phyloP scores from a whole-genome alignment of 2,329 filamentous ascomycete genomes.

The Arthrobotrys entomopaga region DNA sequence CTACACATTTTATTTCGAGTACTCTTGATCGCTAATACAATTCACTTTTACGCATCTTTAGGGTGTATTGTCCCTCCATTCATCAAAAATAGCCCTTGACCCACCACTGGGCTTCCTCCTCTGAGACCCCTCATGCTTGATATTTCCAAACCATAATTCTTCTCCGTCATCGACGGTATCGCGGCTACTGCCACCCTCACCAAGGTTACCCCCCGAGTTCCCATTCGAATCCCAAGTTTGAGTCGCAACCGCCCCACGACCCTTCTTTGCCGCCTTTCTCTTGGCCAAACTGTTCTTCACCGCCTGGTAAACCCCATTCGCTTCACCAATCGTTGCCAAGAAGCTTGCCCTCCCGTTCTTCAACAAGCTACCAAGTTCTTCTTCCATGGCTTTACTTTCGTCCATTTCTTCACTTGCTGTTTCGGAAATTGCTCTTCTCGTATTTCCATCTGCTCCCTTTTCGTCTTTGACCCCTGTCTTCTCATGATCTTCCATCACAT shows the following conservation, averaged over 20 bases:
- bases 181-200: neutral
- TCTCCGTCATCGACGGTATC: neutral
- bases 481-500: too few species aligned
- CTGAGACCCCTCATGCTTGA: conserved; percentile 6
- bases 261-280: neutral
- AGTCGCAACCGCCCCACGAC: neutral
- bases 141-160: conserved; percentile 5
- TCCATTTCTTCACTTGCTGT: neutral
- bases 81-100: conserved; percentile 1
- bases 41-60: neutral
- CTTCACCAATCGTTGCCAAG: neutral
- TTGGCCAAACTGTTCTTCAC: neutral
- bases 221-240: neutral
- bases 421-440: neutral
- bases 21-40: too few species aligned
- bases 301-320: neutral
- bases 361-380: neutral
- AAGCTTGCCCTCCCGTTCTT: neutral
- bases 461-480: too few species aligned
- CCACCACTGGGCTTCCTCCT: neutral
- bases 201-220: neutral
- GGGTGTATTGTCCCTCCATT: neutral
- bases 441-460: too few species aligned
- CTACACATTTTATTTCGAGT: too few species aligned
- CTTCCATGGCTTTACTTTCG: neutral